Evolutionary conservation across 2,329 filamentous ascomycete species (phyloP), one percentile per base, ranked within the genome.

Genomic region (Trichoderma sp.): DNA sequence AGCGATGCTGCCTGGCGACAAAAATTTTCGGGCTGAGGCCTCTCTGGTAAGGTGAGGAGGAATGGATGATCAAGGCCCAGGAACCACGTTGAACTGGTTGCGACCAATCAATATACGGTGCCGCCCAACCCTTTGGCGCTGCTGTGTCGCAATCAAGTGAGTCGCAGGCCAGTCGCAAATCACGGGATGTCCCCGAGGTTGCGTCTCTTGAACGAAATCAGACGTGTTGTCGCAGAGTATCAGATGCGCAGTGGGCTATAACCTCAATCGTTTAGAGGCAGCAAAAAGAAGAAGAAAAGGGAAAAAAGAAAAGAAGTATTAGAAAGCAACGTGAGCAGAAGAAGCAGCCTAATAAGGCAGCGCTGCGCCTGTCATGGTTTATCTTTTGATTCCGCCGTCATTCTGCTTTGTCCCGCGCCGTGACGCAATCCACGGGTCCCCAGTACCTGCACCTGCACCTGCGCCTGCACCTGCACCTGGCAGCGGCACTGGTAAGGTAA

Each of bases 401-500:
- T 14, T 14, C 24, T 39, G 34, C 34, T 39, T 39, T 39, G 34
- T 39, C 34, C 50, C 30, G 10, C 58, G 63, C 59, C 55, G 63
- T 68, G 67, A 67, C 65, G 67, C 67, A 68, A 67, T 59, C 39
- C 50, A 50, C 64, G 58, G 64, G 44, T 12, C 28, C 61, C 54
- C 34, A 10, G 50, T 62, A 48, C 34, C 10, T 6, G 30, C 34
- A 12, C 34, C 34, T 39, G 34, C 34, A 10, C 34, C 34, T 39
- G 34, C 34, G 34, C 34, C 34, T 39, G 50, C 52, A 48, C 34
- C 10, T 6, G 30, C 34, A 12, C 34, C 34, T 39, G 34, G 34
- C 34, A 39, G 12, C 34, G 34, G 21, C 21, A 24, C 21, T 24
- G 21, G 21, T 24, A 24, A 24, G 21, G 21, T 24, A 24, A 24